A percentile compares a stretch with the other conserved stretches of the same genome.
Conservation (phyloP, 371 early-diverging fungal species). For the Capillidium rhysosporum region DNA sequence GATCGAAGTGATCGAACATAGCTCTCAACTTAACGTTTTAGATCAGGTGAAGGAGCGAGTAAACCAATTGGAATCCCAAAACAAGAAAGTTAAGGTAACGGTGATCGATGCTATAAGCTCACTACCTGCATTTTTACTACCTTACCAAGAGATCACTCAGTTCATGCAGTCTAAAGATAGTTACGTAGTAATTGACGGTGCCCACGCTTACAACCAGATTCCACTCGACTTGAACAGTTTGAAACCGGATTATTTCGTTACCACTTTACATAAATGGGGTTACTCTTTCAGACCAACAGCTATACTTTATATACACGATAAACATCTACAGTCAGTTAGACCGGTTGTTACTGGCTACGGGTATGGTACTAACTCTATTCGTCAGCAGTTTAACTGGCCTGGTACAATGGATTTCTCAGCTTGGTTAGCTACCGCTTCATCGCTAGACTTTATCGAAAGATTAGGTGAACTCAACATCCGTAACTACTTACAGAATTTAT, state of each 20-base stretch:
- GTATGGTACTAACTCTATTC: slow-evolving; percentile 14
- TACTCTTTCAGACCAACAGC: slow-evolving; percentile 35
- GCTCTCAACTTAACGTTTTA: slow-evolving; percentile 2
- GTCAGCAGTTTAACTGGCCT: slow-evolving; percentile 17
- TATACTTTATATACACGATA: slow-evolving; percentile 26
- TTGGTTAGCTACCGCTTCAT: slow-evolving; percentile 22
- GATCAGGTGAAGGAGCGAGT: slow-evolving; percentile 13
- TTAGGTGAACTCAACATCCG: slow-evolving; percentile 32
- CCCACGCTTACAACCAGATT: slow-evolving; percentile 49
- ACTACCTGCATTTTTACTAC: slow-evolving; percentile 26
- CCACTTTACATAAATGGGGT: slow-evolving; percentile 62
- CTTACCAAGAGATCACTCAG: slow-evolving; percentile 26
- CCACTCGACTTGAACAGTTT: slow-evolving; percentile 25
- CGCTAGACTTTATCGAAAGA: slow-evolving; percentile 24
- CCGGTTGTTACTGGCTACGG: slow-evolving; percentile 24
- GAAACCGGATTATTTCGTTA: slow-evolving; percentile 43
- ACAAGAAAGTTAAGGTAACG: slow-evolving; percentile 11
- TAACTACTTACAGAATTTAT: slow-evolving; percentile 26
- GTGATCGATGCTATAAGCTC: slow-evolving; percentile 29
- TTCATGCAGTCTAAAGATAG: slow-evolving; percentile 25
- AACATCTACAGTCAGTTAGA: slow-evolving; percentile 25
- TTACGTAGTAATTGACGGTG: slow-evolving; percentile 42
- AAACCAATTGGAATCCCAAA: slow-evolving; percentile 4
- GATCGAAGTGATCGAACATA: slow-evolving; percentile 10
- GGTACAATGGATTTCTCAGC: slow-evolving; percentile 16